Conservation (phyloP, 2,329 filamentous ascomycete species). For the Botryotinia calthae region DNA sequence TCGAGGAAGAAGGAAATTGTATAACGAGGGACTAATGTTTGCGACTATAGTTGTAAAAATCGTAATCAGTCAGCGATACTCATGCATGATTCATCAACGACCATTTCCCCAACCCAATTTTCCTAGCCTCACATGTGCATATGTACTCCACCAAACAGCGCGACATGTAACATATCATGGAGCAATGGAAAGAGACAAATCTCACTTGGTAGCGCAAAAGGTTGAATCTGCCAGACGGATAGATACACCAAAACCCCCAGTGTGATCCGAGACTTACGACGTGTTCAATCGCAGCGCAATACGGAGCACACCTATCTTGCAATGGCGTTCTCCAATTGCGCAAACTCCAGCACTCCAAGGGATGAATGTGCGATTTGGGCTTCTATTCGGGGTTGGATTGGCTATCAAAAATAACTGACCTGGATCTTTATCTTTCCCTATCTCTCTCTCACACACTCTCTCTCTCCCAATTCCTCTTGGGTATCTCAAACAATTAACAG, state of each 20-base stretch:
- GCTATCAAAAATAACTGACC: slow-evolving; percentile 13
- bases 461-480: background rate
- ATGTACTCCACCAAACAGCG: slow-evolving; percentile 13
- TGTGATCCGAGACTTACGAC: slow-evolving; percentile 20
- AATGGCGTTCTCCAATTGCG: background rate
- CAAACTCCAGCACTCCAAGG: background rate
- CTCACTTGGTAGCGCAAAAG: slow-evolving; percentile 13
- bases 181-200: slow-evolving; percentile 14
- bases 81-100: slow-evolving; percentile 10
- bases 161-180: slow-evolving; percentile 15
- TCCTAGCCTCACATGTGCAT: slow-evolving; percentile 17
- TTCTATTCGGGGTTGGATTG: background rate
- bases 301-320: background rate
- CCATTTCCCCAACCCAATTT: slow-evolving; percentile 4
- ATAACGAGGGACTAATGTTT: slow-evolving; percentile 16
- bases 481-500: slow-evolving; percentile 10
- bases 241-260: slow-evolving; percentile 9
- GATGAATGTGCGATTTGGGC: slow-evolving; percentile 15
- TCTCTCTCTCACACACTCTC: background rate
- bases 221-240: background rate
- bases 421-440: slow-evolving; percentile 6
- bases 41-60: slow-evolving; percentile 16
- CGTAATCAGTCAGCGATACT: slow-evolving; percentile 14
- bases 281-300: slow-evolving; percentile 17
- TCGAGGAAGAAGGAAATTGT: slow-evolving; percentile 7